Evolutionary conservation across 768 basidiomycete species (phyloP).

Genomic region (Mycena galericulata): DNA sequence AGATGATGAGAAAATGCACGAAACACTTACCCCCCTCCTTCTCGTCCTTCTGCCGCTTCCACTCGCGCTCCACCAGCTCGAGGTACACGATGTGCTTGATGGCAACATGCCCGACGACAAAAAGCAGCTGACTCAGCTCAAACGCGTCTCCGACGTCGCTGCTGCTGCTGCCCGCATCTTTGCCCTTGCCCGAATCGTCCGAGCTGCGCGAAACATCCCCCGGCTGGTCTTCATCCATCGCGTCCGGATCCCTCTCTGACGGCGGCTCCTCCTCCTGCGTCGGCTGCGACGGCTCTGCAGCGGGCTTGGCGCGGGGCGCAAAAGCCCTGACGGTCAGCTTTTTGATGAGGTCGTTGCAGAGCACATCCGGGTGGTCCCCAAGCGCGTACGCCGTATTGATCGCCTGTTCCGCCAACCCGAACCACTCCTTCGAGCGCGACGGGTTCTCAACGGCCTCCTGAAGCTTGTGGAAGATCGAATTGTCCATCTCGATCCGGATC

Average conservation of each 20-base stretch:
- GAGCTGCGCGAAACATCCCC: constrained; percentile 47
- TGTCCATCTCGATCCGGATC: constrained; percentile 88
- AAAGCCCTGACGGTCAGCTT: constrained; percentile 85
- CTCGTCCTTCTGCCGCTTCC: constrained; percentile 96
- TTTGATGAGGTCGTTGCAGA: constrained; percentile 86
- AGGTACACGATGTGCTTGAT: constrained; percentile 98
- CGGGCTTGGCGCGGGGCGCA: constrained; percentile 46
- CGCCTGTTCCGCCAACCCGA: constrained; percentile 95
- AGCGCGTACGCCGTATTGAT: constrained; percentile 97
- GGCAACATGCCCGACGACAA: constrained; percentile 95
- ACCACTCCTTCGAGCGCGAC: constrained; percentile 92
- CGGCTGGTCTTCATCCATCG: constrained; percentile 68
- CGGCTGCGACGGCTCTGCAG: constrained; percentile 34
- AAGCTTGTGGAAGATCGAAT: constrained; percentile 85
- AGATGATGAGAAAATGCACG: constrained; percentile 35
- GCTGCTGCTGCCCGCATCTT: constrained; percentile 49
- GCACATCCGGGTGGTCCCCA: constrained; percentile 90
- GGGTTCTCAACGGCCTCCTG: constrained; percentile 85
- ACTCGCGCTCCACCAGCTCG: constrained; percentile 94
- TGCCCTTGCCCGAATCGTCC: constrained; percentile 44
- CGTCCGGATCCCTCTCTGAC: constrained; percentile 55
- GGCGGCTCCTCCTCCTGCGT: constrained; percentile 49
- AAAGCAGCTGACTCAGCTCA: constrained; percentile 92
- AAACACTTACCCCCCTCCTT: constrained; percentile 73
- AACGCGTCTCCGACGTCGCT: constrained; percentile 85